Conservation (phyloP, 2,329 filamentous ascomycete genomes). For the Orbilia javanica region DNA sequence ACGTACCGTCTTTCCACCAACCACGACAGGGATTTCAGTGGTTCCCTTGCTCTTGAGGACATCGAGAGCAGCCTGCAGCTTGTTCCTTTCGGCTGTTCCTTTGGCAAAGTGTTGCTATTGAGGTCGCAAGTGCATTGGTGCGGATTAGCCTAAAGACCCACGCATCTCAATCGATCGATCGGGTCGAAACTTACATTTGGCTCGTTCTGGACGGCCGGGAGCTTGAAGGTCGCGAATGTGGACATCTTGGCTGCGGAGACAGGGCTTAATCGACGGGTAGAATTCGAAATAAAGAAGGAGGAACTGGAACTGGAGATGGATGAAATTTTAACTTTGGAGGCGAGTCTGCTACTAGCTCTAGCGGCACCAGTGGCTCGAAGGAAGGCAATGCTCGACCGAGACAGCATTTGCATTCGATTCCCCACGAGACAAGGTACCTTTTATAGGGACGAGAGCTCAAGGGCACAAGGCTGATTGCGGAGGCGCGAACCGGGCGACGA, state of each 20-base stretch:
- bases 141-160: slow-evolving; percentile 13
- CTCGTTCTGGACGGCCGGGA: slow-evolving; percentile 89
- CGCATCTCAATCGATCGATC: not conserved
- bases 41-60: slow-evolving; percentile 77
- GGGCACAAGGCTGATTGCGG: too few relatives aligned
- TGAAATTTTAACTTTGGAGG: slow-evolving; percentile 42
- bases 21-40: slow-evolving; percentile 82
- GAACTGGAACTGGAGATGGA: slow-evolving; percentile 17
- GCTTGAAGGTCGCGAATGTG: slow-evolving; percentile 85
- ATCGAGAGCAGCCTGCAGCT: slow-evolving; percentile 80
- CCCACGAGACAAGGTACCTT: slow-evolving; percentile 6
- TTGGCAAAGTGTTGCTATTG: slow-evolving; percentile 87
- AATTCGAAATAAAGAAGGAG: slow-evolving; percentile 10
- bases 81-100: slow-evolving; percentile 81
- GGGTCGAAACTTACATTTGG: slow-evolving; percentile 81
- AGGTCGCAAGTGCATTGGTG: not conserved
- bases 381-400: slow-evolving; percentile 45
- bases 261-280: slow-evolving; percentile 42
- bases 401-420: slow-evolving; percentile 32
- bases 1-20: slow-evolving; percentile 83
- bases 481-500: not conserved
- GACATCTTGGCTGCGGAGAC: slow-evolving; percentile 63
- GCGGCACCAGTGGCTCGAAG: slow-evolving; percentile 30
- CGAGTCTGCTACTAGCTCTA: slow-evolving; percentile 12
- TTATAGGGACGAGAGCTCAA: slow-evolving; percentile 15